Conservation (phyloP, 2,329 filamentous ascomycete species). For the Paecilomyces sp. region DNA sequence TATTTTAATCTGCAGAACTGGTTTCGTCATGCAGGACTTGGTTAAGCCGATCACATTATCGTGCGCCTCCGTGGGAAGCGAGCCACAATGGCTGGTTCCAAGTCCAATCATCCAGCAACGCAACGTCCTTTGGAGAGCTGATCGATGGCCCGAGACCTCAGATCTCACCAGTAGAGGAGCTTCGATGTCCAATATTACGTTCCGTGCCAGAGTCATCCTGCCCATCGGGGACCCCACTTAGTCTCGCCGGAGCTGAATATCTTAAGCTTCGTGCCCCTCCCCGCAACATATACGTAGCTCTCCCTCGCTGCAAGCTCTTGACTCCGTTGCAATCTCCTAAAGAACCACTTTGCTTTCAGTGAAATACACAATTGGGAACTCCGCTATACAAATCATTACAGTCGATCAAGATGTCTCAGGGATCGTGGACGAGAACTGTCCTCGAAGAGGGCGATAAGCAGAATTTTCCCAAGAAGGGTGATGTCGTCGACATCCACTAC, state of each 20-base stretch:
- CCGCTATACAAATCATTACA: not conserved
- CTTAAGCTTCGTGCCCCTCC: not conserved
- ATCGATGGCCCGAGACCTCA: not conserved
- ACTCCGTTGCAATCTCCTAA: not conserved
- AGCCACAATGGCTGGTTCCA: not conserved
- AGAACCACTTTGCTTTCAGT: not conserved
- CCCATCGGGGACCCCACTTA: not conserved
- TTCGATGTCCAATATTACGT: not conserved
- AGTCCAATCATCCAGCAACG: not conserved
- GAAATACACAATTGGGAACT: not conserved
- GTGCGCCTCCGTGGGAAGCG: not conserved
- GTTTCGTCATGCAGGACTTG: not conserved
- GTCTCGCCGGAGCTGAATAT: not conserved
- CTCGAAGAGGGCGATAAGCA: constrained; percentile 55
- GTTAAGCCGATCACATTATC: not conserved
- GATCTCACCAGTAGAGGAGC: not conserved
- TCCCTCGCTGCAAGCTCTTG: not conserved
- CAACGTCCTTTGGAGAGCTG: not conserved
- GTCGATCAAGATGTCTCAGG: not conserved
- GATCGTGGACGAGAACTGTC: constrained; percentile 51
- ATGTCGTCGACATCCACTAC: constrained; percentile 83
- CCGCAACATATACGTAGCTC: not conserved
- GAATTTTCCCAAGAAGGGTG: constrained; percentile 55
- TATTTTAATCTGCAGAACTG: not conserved
- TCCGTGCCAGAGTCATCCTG: not conserved